A percentile compares a stretch with the other conserved stretches of the same genome.
Conservation (phyloP, 495 filamentous ascomycete genomes). For the Physcia stellaris region DNA sequence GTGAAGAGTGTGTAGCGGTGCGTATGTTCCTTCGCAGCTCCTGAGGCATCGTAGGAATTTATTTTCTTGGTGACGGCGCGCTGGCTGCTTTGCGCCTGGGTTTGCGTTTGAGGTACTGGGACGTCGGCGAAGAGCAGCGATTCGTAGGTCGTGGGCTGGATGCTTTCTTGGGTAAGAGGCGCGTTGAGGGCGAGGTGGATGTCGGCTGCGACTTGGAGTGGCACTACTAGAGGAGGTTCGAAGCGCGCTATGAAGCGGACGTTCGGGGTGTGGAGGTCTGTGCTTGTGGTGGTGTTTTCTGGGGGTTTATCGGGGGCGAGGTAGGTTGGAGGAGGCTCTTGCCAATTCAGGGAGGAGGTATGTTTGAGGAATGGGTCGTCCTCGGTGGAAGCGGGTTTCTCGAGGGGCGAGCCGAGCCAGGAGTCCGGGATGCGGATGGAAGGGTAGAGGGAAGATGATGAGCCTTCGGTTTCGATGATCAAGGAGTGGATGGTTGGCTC, state of each 20-base stretch:
- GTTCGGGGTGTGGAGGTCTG: constrained; percentile 34
- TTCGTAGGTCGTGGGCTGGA: constrained; percentile 48
- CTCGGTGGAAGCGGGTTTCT: constrained; percentile 29
- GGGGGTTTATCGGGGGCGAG: neutral
- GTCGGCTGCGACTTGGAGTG: constrained; percentile 48
- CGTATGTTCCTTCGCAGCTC: constrained; percentile 27
- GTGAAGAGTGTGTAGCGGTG: constrained; percentile 62
- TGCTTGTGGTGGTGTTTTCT: neutral
- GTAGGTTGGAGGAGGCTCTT: constrained; percentile 32
- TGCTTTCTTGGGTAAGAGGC: constrained; percentile 36
- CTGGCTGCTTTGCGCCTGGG: constrained; percentile 12
- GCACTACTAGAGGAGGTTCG: constrained; percentile 69
- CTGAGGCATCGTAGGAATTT: constrained; percentile 22
- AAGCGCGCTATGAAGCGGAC: constrained; percentile 73
- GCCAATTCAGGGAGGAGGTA: constrained; percentile 49
- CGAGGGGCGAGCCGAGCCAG: constrained; percentile 50
- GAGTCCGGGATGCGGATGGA: constrained; percentile 48
- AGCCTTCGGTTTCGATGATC: constrained; percentile 48
- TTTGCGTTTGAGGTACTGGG: constrained; percentile 19
- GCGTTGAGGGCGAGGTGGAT: constrained; percentile 53
- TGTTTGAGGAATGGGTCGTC: constrained; percentile 25
- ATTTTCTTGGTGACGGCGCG: constrained; percentile 18
- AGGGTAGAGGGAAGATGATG: constrained; percentile 35
- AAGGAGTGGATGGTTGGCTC: constrained; percentile 41
- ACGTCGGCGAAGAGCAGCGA: constrained; percentile 45